Evolutionary conservation across 257 asterid genomes (phyloP).

Genomic region (Nicotiana undulata): DNA sequence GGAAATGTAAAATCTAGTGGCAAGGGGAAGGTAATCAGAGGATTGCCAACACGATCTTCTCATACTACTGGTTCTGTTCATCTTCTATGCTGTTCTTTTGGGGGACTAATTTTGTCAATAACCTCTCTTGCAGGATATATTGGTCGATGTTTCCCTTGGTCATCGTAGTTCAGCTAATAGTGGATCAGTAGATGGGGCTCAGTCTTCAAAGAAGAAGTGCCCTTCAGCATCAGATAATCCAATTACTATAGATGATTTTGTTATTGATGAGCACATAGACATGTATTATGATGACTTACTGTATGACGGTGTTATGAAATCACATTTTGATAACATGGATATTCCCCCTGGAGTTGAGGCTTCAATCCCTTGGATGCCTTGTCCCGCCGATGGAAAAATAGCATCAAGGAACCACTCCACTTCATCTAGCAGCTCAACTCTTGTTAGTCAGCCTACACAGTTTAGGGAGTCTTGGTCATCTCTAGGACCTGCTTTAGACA

Average conservation of each 20-base stretch:
- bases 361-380: constrained; percentile 58
- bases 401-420: constrained; percentile 17
- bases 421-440: constrained; percentile 13
- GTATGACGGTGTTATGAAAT: constrained; percentile 42
- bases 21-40: constrained; percentile 59
- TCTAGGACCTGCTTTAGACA: constrained; percentile 13
- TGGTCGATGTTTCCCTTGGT: constrained; percentile 23
- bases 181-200: constrained; percentile 24
- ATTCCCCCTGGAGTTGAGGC: constrained; percentile 84
- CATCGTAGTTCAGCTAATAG: constrained; percentile 21
- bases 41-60: neutral
- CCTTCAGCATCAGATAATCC: constrained; percentile 24
- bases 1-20: constrained; percentile 29
- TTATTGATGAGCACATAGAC: constrained; percentile 46
- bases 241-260: constrained; percentile 33
- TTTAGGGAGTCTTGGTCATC: constrained; percentile 18
- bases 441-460: constrained; percentile 16
- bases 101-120: neutral
- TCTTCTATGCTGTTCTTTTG: neutral
- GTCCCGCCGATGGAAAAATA: constrained; percentile 18
- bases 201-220: constrained; percentile 18
- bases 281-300: constrained; percentile 41
- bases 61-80: neutral
- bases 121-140: constrained; percentile 28
- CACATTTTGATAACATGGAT: constrained; percentile 67